phyloP scores from a whole-genome alignment of 805 yeast species.

The Teunomyces panamensis region DNA sequence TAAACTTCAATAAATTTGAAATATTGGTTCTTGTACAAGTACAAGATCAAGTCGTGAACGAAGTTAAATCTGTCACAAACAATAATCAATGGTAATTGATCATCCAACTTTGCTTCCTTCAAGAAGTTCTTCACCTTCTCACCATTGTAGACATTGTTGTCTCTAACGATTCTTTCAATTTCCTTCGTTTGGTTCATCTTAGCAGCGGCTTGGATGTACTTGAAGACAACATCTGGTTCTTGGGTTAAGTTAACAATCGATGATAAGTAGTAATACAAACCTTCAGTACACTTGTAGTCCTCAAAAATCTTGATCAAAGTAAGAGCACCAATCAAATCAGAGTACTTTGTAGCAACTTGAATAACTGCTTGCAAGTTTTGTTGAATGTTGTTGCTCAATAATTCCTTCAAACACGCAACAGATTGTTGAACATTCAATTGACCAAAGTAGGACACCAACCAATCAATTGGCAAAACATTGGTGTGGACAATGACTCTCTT shows the following conservation, averaged over 20 bases:
- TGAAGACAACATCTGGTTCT: conserved; percentile 92
- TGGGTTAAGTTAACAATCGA: conserved; percentile 91
- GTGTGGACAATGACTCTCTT: conserved; percentile 93
- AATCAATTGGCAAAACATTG: conserved; percentile 79
- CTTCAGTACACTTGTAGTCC: conserved; percentile 88
- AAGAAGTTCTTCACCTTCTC: conserved; percentile 96
- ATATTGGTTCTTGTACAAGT: conserved; percentile 91
- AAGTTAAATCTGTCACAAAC: conserved; percentile 91
- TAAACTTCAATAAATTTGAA: conserved; percentile 96
- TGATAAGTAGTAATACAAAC: conserved; percentile 89
- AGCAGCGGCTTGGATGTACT: conserved; percentile 94
- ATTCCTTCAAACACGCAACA: conserved; percentile 79
- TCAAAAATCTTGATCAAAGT: conserved; percentile 88
- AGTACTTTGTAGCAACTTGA: conserved; percentile 95
- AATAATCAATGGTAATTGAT: conserved; percentile 93
- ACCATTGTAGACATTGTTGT: conserved; percentile 90
- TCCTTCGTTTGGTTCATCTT: conserved; percentile 86
- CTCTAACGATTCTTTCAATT: conserved; percentile 93
- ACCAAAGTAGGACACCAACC: conserved; percentile 92
- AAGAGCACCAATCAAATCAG: conserved; percentile 86
- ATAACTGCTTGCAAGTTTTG: conserved; percentile 90
- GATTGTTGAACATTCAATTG: conserved; percentile 93
- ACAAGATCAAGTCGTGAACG: conserved; percentile 90
- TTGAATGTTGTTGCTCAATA: conserved; percentile 72
- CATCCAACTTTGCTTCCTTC: conserved; percentile 90